Conservation (phyloP, 2,329 filamentous ascomycete species). For the Penicillium expansum region DNA sequence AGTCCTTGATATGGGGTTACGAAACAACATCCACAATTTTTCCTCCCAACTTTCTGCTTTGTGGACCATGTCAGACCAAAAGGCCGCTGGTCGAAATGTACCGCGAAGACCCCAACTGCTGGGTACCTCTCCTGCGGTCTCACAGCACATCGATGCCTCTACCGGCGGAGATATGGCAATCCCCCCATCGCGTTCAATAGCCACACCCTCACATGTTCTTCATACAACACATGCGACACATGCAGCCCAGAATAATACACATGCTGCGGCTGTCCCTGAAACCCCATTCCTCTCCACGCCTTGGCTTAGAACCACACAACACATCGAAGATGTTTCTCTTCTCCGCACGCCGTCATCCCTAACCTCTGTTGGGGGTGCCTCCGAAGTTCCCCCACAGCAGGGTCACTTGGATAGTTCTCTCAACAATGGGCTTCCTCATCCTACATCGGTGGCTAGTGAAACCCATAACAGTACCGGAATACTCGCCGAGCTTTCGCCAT, state of each 20-base stretch:
- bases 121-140: slow-evolving; percentile 1
- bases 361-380: slow-evolving; percentile 20
- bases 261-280: slow-evolving; percentile 8
- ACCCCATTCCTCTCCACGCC: slow-evolving; percentile 27
- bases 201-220: slow-evolving; percentile 10
- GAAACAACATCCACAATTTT: slow-evolving; percentile 28
- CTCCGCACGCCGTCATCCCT: slow-evolving; percentile 32
- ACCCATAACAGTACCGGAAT: slow-evolving; percentile 18
- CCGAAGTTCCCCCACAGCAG: slow-evolving; percentile 20
- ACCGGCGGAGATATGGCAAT: slow-evolving; percentile 6
- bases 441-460: slow-evolving; percentile 21
- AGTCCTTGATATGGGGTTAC: slow-evolving; percentile 28
- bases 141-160: slow-evolving; percentile 11
- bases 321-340: slow-evolving; percentile 27
- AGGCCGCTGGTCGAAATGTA: neutral
- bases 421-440: slow-evolving; percentile 13
- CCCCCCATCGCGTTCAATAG: slow-evolving; percentile 4
- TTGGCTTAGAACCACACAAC: slow-evolving; percentile 30
- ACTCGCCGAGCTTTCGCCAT: slow-evolving; percentile 23
- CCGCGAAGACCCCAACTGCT: slow-evolving; percentile 1
- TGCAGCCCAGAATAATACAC: slow-evolving; percentile 3
- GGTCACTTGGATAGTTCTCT: slow-evolving; percentile 18
- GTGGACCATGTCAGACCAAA: slow-evolving; percentile 24
- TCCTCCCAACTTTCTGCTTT: slow-evolving; percentile 31
- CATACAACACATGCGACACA: neutral